phyloP scores from a whole-genome alignment of 2,329 filamentous ascomycete species.

The Cryoendolithus antarcticus region DNA sequence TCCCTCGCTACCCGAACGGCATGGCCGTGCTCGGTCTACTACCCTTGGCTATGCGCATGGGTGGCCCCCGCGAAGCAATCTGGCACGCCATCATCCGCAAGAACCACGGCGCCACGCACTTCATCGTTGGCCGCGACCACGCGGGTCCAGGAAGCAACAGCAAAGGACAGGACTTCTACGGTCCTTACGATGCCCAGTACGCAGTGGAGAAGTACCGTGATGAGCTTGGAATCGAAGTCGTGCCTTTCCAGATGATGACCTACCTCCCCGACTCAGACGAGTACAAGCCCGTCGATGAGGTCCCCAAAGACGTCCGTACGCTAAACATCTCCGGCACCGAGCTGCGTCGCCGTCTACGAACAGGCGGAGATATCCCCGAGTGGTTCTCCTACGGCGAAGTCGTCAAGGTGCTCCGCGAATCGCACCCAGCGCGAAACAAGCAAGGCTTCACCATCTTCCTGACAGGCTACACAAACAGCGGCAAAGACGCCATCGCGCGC shows the following conservation, averaged over 20 bases:
- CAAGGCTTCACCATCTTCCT: constrained; percentile 99
- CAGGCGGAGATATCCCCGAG: constrained; percentile 87
- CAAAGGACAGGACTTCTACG: constrained; percentile 93
- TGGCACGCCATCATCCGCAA: constrained; percentile 99
- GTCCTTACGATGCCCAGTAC: constrained; percentile 92
- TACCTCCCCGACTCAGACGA: constrained; percentile 96
- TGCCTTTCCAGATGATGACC: constrained; percentile 99
- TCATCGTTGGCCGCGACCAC: constrained; percentile 97
- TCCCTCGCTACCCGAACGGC: constrained; percentile 94
- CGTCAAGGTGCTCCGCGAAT: constrained; percentile 89
- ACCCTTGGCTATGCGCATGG: constrained; percentile 97
- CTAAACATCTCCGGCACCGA: constrained; percentile 50
- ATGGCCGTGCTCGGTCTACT: constrained; percentile 96
- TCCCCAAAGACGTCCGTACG: constrained; percentile 70
- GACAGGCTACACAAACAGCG: constrained; percentile 90
- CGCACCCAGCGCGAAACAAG: constrained; percentile 76
- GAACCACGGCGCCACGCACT: constrained; percentile 98
- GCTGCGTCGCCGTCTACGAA: constrained; percentile 80
- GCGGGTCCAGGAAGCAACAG: constrained; percentile 97
- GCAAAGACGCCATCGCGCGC: constrained; percentile 92
- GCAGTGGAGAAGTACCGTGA: constrained; percentile 92
- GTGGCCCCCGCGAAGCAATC: constrained; percentile 91
- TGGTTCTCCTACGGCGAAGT: constrained; percentile 99
- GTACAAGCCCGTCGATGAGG: constrained; percentile 87
- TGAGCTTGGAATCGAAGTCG: constrained; percentile 96